Percentiles rank a stretch among this genome's conserved stretches.
These are phyloP conservation scores for Aurifilum marmelostoma DNA, from an alignment of 2,329 filamentous ascomycete species.

Conservation along the genomic window DNA sequence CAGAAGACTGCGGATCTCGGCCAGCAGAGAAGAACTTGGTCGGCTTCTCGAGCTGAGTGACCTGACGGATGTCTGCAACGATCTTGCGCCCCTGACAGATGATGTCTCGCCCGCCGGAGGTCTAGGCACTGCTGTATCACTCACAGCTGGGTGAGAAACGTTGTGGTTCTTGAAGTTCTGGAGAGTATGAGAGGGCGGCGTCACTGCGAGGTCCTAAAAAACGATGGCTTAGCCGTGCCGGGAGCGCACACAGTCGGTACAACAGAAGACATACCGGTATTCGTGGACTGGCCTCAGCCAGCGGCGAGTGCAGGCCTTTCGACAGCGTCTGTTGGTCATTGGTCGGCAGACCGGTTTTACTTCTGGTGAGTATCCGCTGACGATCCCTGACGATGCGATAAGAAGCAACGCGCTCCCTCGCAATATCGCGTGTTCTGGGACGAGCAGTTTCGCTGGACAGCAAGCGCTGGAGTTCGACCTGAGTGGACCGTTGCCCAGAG, in stretches of 20 bases:
- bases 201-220: neutral
- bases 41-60: conserved; percentile 11
- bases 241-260: neutral
- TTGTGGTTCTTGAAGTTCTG: neutral
- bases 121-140: neutral
- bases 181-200: too few relatives aligned
- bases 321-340: neutral
- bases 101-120: neutral
- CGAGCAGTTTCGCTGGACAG: conserved; percentile 3
- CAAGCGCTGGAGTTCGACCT: conserved; percentile 10
- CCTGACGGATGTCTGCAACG: neutral
- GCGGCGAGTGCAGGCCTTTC: neutral
- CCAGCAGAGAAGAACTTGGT: conserved; percentile 9
- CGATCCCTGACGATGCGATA: conserved; percentile 2
- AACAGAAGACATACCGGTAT: neutral
- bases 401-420: conserved; percentile 7
- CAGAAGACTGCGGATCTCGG: conserved; percentile 8
- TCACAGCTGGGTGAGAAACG: neutral
- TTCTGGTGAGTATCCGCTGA: neutral
- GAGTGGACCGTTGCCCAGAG: conserved; percentile 1
- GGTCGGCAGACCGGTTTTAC: neutral
- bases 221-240: neutral
- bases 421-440: conserved; percentile 4
- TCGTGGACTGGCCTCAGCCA: neutral
- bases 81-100: neutral